Conservation (phyloP, 768 basidiomycete genomes). For the Boletus rex-veris region DNA sequence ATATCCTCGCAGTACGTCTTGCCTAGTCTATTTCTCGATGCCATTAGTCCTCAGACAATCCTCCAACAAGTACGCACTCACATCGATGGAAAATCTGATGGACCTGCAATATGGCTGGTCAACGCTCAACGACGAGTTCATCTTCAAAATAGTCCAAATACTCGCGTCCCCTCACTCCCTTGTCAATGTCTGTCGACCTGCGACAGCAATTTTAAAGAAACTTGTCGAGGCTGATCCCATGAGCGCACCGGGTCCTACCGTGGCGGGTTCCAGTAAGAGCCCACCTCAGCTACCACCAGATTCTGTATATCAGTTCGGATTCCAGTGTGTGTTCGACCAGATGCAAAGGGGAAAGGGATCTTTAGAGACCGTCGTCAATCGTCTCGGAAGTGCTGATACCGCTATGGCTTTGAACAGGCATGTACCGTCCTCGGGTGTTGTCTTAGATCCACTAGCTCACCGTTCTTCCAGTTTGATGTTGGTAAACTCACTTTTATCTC, state of each 20-base stretch:
- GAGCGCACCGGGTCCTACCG: conserved; percentile 54
- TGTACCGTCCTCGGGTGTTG: conserved; percentile 4
- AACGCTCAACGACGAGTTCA: conserved; percentile 66
- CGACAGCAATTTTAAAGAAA: conserved; percentile 84
- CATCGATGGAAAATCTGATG: conserved; percentile 85
- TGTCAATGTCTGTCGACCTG: conserved; percentile 90
- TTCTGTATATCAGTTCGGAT: conserved; percentile 84
- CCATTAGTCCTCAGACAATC: conserved; percentile 5
- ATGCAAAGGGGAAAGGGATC: conserved; percentile 70
- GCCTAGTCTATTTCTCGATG: background rate
- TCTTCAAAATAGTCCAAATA: conserved; percentile 73
- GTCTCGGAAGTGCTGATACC: conserved; percentile 78
- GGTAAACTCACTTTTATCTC: conserved; percentile 79
- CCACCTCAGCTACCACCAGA: conserved; percentile 54
- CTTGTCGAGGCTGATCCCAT: conserved; percentile 84
- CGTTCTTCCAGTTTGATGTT: conserved; percentile 70
- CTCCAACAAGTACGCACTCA: conserved; percentile 67
- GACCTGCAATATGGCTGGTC: conserved; percentile 83
- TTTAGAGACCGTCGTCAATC: conserved; percentile 77
- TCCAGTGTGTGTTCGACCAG: conserved; percentile 75
- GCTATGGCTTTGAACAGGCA: conserved; percentile 83
- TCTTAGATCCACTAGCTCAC: conserved; percentile 6
- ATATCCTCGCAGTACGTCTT: conserved; percentile 72
- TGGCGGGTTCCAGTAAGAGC: conserved; percentile 58
- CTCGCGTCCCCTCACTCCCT: conserved; percentile 70